phyloP scores from a whole-genome alignment of 2,329 filamentous ascomycete genomes.

The Aurifilum marmelostoma region DNA sequence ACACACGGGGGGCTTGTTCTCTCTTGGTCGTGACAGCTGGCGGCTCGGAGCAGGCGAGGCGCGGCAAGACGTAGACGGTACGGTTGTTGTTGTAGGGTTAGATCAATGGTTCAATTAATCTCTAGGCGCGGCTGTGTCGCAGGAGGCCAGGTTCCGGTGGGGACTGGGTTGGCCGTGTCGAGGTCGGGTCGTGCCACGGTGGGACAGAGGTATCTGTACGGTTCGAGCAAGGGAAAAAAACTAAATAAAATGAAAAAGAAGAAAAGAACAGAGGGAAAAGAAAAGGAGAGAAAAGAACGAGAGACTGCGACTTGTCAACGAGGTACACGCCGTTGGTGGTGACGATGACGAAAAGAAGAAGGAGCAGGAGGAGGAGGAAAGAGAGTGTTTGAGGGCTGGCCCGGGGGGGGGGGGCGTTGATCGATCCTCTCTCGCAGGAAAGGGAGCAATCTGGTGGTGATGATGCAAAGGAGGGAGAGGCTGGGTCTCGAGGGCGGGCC shows the following conservation, averaged over 20 bases:
- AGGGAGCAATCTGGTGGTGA: slow-evolving; percentile 5
- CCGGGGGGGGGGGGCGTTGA: too few species aligned
- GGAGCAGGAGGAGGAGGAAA: neutral
- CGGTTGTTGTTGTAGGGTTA: neutral
- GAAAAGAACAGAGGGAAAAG: neutral
- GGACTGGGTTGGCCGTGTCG: neutral
- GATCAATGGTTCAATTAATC: slow-evolving; percentile 8
- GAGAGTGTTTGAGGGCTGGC: neutral
- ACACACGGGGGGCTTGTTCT: too few species aligned
- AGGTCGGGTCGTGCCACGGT: neutral
- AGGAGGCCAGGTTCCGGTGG: slow-evolving; percentile 4
- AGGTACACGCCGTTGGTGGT: slow-evolving; percentile 12
- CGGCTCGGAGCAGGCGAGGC: neutral
- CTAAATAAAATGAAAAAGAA: neutral
- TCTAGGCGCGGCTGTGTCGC: slow-evolving; percentile 16
- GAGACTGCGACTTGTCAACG: neutral
- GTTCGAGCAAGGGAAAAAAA: neutral
- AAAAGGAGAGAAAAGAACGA: neutral
- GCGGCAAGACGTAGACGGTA: neutral
- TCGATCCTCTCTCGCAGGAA: neutral
- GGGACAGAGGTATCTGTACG: neutral
- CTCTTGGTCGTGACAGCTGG: slow-evolving; percentile 14
- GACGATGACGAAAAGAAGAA: slow-evolving; percentile 1
- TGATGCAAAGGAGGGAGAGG: slow-evolving; percentile 7
- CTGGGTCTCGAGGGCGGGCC: slow-evolving; percentile 10